Conservation (phyloP, 2,329 filamentous ascomycete genomes). For the Alternaria infectoria region DNA sequence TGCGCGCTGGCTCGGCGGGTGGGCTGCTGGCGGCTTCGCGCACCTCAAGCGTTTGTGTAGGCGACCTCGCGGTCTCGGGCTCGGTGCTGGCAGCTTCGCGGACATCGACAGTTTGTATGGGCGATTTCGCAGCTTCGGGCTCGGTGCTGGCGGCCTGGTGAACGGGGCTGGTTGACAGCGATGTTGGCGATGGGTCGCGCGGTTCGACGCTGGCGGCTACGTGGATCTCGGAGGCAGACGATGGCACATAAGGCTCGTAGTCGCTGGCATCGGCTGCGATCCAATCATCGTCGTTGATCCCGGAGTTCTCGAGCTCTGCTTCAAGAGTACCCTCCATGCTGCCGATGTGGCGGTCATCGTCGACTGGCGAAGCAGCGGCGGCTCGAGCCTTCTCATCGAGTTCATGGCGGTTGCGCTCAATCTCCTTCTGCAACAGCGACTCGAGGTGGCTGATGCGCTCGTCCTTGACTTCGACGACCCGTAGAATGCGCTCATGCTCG, state of each 20-base stretch:
- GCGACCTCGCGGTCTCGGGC: neutral
- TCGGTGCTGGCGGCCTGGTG: neutral
- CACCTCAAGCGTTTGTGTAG: neutral
- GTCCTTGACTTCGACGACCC: conserved; percentile 29
- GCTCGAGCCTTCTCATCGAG: conserved; percentile 14
- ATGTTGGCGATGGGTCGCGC: neutral
- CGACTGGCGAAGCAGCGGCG: conserved; percentile 18
- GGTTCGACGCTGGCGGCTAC: conserved; percentile 1
- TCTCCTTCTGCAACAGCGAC: conserved; percentile 24
- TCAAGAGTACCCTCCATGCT: conserved; percentile 18
- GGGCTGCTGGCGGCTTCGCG: neutral
- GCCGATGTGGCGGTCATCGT: conserved; percentile 7
- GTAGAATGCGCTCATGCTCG: conserved; percentile 12
- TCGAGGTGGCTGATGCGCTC: conserved; percentile 33
- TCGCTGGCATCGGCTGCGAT: conserved; percentile 14
- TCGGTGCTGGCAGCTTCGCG: neutral
- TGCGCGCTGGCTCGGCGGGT: neutral
- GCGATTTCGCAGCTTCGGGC: neutral
- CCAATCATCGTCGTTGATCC: conserved; percentile 8
- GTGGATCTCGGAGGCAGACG: neutral
- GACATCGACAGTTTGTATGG: neutral
- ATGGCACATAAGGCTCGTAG: neutral
- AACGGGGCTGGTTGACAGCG: neutral
- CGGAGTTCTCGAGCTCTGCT: conserved; percentile 17
- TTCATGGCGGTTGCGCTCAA: conserved; percentile 10